Conservation (phyloP, 2,329 filamentous ascomycete species). For the Aspergillus bombycis region DNA sequence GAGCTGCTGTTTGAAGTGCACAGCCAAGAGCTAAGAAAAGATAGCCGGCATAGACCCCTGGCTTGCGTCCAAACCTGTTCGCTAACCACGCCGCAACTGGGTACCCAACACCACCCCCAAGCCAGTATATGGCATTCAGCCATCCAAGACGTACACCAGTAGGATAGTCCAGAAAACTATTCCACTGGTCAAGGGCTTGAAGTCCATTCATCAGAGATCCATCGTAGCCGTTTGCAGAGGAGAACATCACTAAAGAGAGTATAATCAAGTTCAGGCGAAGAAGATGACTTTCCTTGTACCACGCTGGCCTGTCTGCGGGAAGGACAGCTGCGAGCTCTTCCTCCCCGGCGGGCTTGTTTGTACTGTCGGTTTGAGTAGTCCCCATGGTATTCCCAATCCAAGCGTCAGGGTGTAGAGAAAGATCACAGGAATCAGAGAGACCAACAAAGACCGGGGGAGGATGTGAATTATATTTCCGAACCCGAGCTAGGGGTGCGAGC, state of each 20-base stretch:
- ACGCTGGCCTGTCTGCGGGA: background rate
- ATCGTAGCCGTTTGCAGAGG: slow-evolving; percentile 2
- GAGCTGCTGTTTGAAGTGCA: slow-evolving; percentile 32
- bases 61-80: slow-evolving; percentile 41
- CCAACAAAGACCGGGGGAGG: background rate
- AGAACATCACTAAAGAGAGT: slow-evolving; percentile 13
- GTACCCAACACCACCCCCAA: slow-evolving; percentile 32
- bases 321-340: background rate
- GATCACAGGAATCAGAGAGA: background rate
- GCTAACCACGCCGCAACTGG: slow-evolving; percentile 33
- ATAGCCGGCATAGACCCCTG: slow-evolving; percentile 35
- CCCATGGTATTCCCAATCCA: background rate
- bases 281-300: slow-evolving; percentile 10
- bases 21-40: slow-evolving; percentile 36
- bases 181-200: slow-evolving; percentile 36
- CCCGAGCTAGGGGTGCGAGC: background rate
- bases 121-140: slow-evolving; percentile 35
- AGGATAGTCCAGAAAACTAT: slow-evolving; percentile 32
- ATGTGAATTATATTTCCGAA: background rate
- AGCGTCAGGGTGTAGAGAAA: background rate
- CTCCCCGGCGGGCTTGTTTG: background rate
- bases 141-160: slow-evolving; percentile 34
- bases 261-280: slow-evolving; percentile 12
- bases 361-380: background rate
- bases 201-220: slow-evolving; percentile 32